Conservation (phyloP, 1,139 yeast species). For the Saccharomycopsis hybrid region DNA sequence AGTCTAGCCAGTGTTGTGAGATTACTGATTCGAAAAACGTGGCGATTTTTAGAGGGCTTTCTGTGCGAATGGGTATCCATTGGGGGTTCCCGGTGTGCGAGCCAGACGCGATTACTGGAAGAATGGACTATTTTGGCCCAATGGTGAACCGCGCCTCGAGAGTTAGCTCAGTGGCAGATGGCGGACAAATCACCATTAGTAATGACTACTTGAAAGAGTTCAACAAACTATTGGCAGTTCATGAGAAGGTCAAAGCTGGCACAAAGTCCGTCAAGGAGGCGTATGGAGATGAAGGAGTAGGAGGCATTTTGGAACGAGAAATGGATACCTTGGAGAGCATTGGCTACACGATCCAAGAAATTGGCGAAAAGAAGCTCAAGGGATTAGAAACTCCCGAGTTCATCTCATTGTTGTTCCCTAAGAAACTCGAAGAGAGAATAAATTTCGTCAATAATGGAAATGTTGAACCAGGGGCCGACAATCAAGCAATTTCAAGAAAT, state of each 20-base stretch:
- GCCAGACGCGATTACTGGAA: constrained; percentile 83
- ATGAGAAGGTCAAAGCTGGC: constrained; percentile 39
- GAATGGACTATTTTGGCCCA: constrained; percentile 99
- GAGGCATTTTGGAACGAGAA: constrained; percentile 63
- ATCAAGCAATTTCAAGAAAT: constrained; percentile 1
- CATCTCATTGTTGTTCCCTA: constrained; percentile 75
- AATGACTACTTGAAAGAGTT: constrained; percentile 75
- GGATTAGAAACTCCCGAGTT: constrained; percentile 93
- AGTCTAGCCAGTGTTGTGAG: constrained; percentile 78
- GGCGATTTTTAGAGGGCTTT: constrained; percentile 73
- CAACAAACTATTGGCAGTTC: constrained; percentile 49
- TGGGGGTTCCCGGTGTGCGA: constrained; percentile 99
- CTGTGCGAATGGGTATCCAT: constrained; percentile 96
- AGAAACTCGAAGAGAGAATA: constrained; percentile 50
- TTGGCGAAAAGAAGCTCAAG: constrained; percentile 86
- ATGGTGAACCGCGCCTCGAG: constrained; percentile 96
- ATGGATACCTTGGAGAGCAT: constrained; percentile 57
- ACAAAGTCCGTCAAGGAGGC: constrained; percentile 44
- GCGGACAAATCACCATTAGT: constrained; percentile 92
- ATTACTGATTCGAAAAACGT: constrained; percentile 62
- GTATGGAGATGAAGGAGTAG: constrained; percentile 57
- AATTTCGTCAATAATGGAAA: constrained; percentile 24
- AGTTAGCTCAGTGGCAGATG: constrained; percentile 92
- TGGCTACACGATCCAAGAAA: constrained; percentile 62
- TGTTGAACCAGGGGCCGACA: background rate